A percentile compares a stretch with the other conserved stretches of the same genome.
phyloP scores from a whole-genome alignment of 179 eudicot genomes.

The Heliamphora pulchella region DNA sequence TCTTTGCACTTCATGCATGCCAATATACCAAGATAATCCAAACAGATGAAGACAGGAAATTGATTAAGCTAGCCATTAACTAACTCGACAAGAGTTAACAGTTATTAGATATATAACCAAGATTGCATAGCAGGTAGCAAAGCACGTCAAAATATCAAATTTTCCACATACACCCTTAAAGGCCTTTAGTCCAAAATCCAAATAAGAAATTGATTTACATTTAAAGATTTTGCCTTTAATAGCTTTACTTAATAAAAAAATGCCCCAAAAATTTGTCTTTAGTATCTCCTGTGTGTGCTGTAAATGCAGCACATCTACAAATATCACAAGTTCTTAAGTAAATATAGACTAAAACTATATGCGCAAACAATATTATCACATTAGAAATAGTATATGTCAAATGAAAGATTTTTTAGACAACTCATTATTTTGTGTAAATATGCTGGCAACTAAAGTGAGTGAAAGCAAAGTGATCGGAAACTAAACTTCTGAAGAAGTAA shows the following conservation, averaged over 20 bases:
- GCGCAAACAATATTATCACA: background rate
- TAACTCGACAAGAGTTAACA: background rate
- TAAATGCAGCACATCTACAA: background rate
- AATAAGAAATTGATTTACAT: background rate
- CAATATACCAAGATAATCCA: background rate
- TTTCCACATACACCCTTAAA: background rate
- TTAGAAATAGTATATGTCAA: background rate
- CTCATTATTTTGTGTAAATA: background rate
- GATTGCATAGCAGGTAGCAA: background rate
- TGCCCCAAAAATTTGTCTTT: background rate
- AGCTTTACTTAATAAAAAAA: background rate
- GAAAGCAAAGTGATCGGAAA: background rate
- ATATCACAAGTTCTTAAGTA: background rate
- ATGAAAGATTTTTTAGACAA: background rate
- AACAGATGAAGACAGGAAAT: background rate
- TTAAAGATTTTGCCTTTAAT: background rate
- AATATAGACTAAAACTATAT: background rate
- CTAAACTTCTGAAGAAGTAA: background rate
- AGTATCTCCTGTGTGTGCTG: background rate
- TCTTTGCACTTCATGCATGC: background rate
- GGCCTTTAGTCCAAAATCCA: background rate
- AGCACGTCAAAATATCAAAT: background rate
- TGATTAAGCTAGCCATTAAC: background rate
- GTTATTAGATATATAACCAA: background rate
- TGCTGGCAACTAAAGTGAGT: background rate